Base-by-base conservation (phyloP, 306 rosid genomes). In the Pachyrhizus erosus region DNA sequence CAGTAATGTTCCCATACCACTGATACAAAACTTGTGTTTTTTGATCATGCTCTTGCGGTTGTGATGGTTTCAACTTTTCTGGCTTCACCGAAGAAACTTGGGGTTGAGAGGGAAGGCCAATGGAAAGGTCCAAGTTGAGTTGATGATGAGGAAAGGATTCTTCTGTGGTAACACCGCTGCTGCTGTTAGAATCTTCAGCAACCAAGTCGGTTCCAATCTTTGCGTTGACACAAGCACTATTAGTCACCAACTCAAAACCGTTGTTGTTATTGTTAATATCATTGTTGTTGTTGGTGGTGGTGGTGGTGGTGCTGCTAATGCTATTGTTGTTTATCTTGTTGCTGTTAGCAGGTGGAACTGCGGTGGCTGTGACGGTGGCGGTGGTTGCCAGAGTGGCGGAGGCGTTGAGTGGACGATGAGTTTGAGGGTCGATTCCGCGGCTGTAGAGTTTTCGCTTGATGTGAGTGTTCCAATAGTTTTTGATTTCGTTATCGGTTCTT, bases 391-490 rank as follows among this genome's bases (percentile, higher is more conserved):
- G 4, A 5, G 60, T 4, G 1, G 20, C 27, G 29, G 84, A 10
- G 13, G 75, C 9, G 79, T 87, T 83, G 24, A 90, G 88, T n/a
- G 92, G 81, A 0, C 92, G 92, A 69, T 92, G 97, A 11, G 91
- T 91, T 70, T 88, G 92, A 0, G 97, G 97, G 76, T 92, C 92
- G 9, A 92, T 81, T 80, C 94, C 97, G 11, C 91, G 89, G 80
- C 87, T 86, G 17, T 89, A 84, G 61, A 92, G 92, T 77, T 91
- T 92, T 33, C 97, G 51, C 62, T 86, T 91, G 74, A 92, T 78
- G 83, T 89, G 97, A 1, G 97, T 92, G 80, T 92, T 92, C 94
- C 94, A 90, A 20, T 92, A 89, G 78, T 92, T 92, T 75, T 92
- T 92, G 6, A 92, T 91, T 83, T 92, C 97, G 5, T 92, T 92